A percentile compares a stretch with the other conserved stretches of the same genome.
These are phyloP conservation scores for Carex littledalei DNA, from an alignment of 176 grass and related monocot species.

Conservation along the genomic window DNA sequence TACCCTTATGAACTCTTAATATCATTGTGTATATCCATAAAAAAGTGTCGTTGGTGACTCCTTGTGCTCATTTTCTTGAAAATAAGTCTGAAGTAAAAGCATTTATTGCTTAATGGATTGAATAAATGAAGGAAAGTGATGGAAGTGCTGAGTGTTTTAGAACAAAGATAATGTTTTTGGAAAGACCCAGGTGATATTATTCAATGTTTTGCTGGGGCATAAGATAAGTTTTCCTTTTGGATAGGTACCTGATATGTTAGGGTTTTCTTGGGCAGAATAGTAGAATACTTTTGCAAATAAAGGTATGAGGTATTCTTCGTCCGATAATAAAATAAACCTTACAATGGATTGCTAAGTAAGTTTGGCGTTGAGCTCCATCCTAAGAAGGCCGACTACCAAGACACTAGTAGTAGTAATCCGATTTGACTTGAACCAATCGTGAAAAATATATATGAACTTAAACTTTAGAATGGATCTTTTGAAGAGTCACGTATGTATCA, in stretches of 20 bases:
- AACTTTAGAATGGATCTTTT: not conserved
- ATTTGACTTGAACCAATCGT: not conserved
- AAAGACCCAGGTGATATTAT: not conserved
- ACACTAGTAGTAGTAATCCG: no score
- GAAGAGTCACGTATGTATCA: not conserved
- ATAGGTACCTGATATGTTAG: not conserved
- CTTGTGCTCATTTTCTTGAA: not conserved
- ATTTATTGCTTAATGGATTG: not conserved
- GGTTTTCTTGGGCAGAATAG: not conserved
- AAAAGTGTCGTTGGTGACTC: not conserved
- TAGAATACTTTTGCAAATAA: not conserved
- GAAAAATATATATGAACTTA: not conserved
- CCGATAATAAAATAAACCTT: not conserved
- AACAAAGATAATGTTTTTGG: not conserved
- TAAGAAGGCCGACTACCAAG: not conserved
- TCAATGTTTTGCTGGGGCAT: not conserved
- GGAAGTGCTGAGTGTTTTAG: not conserved
- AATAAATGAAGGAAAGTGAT: not conserved
- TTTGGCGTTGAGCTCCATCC: not conserved
- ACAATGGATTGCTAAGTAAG: not conserved
- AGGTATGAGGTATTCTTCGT: not conserved
- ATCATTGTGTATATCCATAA: no score
- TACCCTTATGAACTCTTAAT: no score
- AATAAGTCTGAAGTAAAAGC: not conserved
- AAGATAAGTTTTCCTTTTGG: not conserved